A percentile compares a stretch with the other conserved stretches of the same genome.
Conservation (phyloP, 352 stramenopile genomes). For the Pythium coloratum region DNA sequence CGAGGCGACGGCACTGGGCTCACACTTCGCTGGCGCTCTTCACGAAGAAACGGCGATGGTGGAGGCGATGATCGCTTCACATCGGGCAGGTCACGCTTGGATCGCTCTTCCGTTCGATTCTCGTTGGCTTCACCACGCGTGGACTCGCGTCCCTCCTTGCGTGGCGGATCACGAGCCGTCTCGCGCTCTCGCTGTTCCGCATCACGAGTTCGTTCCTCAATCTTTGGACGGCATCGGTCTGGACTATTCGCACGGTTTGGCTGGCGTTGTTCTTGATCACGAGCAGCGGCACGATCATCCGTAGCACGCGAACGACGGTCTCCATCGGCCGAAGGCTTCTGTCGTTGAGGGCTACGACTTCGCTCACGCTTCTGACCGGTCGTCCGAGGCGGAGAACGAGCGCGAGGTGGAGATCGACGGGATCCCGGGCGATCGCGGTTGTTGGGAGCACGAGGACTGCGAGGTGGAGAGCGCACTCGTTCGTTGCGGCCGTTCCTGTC, state of each 20-base stretch:
- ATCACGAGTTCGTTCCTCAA: conserved; percentile 1
- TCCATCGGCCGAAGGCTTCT: background rate
- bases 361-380: conserved; percentile 14
- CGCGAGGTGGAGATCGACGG: conserved; percentile 7
- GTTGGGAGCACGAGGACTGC: background rate
- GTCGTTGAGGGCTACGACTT: conserved; percentile 8
- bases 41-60: conserved; percentile 35
- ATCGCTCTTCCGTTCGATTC: background rate
- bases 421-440: background rate
- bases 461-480: background rate
- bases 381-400: conserved; percentile 3
- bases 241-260: background rate
- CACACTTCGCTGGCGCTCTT: conserved; percentile 15
- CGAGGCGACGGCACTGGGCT: conserved; percentile 20
- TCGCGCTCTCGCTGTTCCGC: conserved; percentile 1
- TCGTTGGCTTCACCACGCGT: background rate
- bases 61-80: conserved; percentile 30
- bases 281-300: conserved; percentile 4
- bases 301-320: conserved; percentile 1
- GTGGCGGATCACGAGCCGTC: conserved; percentile 8
- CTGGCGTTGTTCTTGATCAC: conserved; percentile 4
- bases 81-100: conserved; percentile 6
- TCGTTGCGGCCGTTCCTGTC: background rate
- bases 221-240: background rate
- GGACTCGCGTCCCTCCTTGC: background rate